phyloP scores from a whole-genome alignment of 2,329 filamentous ascomycete species.

The Aphanoascus verrucosus region DNA sequence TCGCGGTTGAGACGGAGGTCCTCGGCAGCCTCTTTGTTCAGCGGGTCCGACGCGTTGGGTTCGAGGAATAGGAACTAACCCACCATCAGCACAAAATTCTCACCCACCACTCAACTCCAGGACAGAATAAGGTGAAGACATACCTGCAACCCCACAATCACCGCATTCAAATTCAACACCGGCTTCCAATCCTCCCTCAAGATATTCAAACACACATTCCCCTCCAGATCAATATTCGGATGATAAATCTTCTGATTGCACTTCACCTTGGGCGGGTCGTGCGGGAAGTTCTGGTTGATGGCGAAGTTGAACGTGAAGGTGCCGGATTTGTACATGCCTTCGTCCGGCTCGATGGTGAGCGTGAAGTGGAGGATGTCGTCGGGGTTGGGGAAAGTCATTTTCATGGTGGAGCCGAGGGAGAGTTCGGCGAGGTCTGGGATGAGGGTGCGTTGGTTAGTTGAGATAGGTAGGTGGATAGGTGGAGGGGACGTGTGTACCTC shows the following conservation, averaged over 20 bases:
- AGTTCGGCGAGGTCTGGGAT: constrained; percentile 38
- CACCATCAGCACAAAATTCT: neutral
- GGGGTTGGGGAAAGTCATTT: constrained; percentile 46
- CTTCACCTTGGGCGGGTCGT: constrained; percentile 94
- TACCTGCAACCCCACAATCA: constrained; percentile 87
- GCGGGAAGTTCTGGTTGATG: constrained; percentile 91
- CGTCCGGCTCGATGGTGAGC: constrained; percentile 41
- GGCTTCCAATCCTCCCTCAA: constrained; percentile 98
- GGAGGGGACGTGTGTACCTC: constrained; percentile 50
- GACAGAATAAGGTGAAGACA: neutral
- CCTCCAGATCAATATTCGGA: constrained; percentile 94
- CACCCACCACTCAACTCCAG: too few species aligned
- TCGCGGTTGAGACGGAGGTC: constrained; percentile 80
- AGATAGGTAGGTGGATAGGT: neutral
- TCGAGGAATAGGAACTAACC: constrained; percentile 88
- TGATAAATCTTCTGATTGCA: constrained; percentile 99
- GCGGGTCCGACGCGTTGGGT: constrained; percentile 90
- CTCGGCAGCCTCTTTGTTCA: constrained; percentile 96
- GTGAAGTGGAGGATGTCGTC: constrained; percentile 49
- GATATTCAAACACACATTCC: constrained; percentile 97
- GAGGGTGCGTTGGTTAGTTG: neutral
- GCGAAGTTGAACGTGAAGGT: constrained; percentile 81
- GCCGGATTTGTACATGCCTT: constrained; percentile 74
- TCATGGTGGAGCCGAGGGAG: constrained; percentile 46
- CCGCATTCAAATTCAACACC: constrained; percentile 88